phyloP scores from a whole-genome alignment of 352 stramenopile genomes.

The Pythium aquatile region DNA sequence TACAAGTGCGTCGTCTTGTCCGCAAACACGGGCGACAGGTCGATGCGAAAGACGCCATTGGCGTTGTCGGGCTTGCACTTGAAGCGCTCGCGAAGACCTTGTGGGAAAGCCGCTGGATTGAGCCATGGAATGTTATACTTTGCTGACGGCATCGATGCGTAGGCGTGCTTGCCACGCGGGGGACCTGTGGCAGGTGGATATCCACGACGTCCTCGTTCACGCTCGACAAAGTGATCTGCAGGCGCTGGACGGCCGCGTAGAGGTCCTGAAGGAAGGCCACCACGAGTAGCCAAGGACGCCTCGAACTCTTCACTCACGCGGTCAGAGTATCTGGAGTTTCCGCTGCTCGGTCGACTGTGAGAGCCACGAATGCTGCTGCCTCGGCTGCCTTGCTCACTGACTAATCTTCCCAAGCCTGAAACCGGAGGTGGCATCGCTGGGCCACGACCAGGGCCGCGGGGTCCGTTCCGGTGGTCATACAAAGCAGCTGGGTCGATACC shows the following conservation, averaged over 20 bases:
- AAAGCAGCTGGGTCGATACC: neutral
- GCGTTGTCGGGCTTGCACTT: constrained; percentile 28
- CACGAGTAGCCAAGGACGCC: neutral
- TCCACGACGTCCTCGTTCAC: neutral
- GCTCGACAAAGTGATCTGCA: constrained; percentile 7
- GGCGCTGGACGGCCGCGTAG: constrained; percentile 13
- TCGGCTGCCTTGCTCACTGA: neutral
- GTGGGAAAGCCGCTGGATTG: constrained; percentile 26
- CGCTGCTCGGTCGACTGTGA: constrained; percentile 4
- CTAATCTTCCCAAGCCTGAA: neutral
- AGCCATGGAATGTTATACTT: constrained; percentile 32
- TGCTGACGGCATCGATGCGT: constrained; percentile 12
- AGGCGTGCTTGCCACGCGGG: neutral
- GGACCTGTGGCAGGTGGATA: neutral
- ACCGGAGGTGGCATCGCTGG: neutral
- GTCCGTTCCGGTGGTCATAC: constrained; percentile 1
- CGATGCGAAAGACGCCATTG: constrained; percentile 36
- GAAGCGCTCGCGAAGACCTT: constrained; percentile 26
- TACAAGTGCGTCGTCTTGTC: constrained; percentile 29
- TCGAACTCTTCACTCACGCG: neutral
- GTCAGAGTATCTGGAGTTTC: constrained; percentile 4
- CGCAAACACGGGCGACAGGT: constrained; percentile 31
- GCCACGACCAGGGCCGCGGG: neutral
- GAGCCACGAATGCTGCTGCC: constrained; percentile 10
- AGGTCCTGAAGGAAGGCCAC: neutral